Percentiles rank a stretch among this genome's conserved stretches.
phyloP scores from a whole-genome alignment of 75 land plant genomes.

The Isoetes taiwanensis region DNA sequence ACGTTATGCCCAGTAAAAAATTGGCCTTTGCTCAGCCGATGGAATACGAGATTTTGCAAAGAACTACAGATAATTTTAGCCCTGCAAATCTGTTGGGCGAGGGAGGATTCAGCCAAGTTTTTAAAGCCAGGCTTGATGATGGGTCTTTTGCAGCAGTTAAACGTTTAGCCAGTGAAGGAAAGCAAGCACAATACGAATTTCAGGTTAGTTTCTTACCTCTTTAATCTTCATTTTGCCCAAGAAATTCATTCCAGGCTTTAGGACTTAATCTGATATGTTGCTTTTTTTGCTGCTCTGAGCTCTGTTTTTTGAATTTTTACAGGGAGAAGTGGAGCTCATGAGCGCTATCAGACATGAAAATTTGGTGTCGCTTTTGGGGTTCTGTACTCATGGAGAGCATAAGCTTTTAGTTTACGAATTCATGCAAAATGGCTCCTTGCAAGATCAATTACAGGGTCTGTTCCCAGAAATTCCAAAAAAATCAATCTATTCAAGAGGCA shows the following conservation, averaged over 20 bases:
- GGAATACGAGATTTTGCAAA: conserved; percentile 40
- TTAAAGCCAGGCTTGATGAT: conserved; percentile 49
- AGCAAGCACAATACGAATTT: conserved; percentile 40
- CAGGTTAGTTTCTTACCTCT: conserved; percentile 22
- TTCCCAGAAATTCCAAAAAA: neutral
- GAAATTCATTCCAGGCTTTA: too few relatives aligned
- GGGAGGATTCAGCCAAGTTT: conserved; percentile 64
- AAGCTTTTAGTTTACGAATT: conserved; percentile 60
- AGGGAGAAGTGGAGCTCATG: conserved; percentile 70
- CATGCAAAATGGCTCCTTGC: conserved; percentile 87
- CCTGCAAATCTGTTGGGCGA: conserved; percentile 45
- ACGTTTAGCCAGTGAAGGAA: conserved; percentile 23
- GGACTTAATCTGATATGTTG: too few relatives aligned
- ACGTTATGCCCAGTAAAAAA: too few relatives aligned
- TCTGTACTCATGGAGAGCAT: conserved; percentile 37
- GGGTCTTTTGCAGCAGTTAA: conserved; percentile 51
- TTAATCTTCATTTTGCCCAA: neutral
- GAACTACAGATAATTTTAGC: conserved; percentile 51
- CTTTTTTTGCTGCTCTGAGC: neutral
- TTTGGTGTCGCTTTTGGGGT: conserved; percentile 58
- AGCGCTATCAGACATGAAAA: conserved; percentile 66
- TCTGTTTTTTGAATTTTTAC: conserved; percentile 14
- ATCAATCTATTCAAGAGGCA: too few relatives aligned
- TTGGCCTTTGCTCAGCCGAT: conserved; percentile 18
- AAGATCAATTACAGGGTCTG: conserved; percentile 73